Evolutionary conservation across 2,329 filamentous ascomycete genomes (phyloP).

Genomic region (Aspergillus aculeatinus): DNA sequence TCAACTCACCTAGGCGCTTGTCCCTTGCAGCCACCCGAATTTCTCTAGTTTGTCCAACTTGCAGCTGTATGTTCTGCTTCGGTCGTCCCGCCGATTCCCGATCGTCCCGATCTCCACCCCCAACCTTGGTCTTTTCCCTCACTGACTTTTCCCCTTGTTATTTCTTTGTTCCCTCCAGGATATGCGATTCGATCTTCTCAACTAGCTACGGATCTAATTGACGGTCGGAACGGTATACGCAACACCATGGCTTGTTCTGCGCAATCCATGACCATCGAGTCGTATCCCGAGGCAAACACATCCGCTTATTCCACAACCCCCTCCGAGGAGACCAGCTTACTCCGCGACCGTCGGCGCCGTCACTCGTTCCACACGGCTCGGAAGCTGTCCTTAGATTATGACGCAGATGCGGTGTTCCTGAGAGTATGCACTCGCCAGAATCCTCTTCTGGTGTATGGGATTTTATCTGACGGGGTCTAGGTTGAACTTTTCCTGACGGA

Average conservation of each 20-base stretch:
- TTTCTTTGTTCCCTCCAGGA: constrained; percentile 6
- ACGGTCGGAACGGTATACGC: not conserved
- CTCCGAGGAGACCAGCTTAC: constrained; percentile 32
- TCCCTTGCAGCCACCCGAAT: constrained; percentile 4
- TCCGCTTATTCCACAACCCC: constrained; percentile 32
- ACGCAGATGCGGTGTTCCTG: constrained; percentile 47
- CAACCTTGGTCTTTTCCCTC: constrained; percentile 1
- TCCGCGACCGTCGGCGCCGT: constrained; percentile 43
- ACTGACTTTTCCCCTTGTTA: constrained; percentile 2
- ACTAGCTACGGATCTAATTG: constrained; percentile 6
- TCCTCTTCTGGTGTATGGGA: not conserved
- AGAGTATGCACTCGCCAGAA: constrained; percentile 28
- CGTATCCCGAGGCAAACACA: constrained; percentile 29
- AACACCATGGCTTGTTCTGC: constrained; percentile 39
- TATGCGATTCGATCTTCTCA: constrained; percentile 18
- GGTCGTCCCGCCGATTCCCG: constrained; percentile 6
- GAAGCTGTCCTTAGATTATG: constrained; percentile 45
- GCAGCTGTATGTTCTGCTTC: constrained; percentile 5
- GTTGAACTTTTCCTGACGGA: constrained; percentile 64
- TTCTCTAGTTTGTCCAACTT: constrained; percentile 2
- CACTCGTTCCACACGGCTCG: constrained; percentile 48
- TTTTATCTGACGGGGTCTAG: constrained; percentile 25
- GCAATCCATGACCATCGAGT: constrained; percentile 42
- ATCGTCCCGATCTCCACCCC: constrained; percentile 6
- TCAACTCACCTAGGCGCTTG: not conserved